Evolutionary conservation across 106 monocot genomes (phyloP).

Genomic region (Allium fistulosum): DNA sequence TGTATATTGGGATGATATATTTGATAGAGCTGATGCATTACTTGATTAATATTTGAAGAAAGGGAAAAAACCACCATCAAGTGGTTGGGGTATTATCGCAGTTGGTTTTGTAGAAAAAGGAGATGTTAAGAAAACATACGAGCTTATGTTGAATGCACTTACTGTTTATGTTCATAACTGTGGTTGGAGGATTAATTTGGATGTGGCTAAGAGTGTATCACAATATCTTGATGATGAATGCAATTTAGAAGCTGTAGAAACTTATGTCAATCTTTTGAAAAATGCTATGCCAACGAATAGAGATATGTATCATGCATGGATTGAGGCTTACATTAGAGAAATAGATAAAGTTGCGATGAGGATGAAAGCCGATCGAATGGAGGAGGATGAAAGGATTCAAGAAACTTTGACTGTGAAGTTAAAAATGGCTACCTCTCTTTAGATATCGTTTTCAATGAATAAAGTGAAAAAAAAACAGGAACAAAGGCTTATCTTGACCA

Average conservation of each 20-base stretch:
- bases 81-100: constrained; percentile 63
- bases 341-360: constrained; percentile 29
- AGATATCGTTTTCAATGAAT: too few species aligned
- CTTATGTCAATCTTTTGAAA: constrained; percentile 48
- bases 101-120: constrained; percentile 43
- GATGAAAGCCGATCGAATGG: constrained; percentile 42
- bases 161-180: constrained; percentile 24
- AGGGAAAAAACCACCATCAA: constrained; percentile 42
- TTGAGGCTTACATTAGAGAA: constrained; percentile 32
- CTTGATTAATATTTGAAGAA: constrained; percentile 41
- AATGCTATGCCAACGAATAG: constrained; percentile 27
- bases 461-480: too few species aligned
- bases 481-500: too few species aligned
- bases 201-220: constrained; percentile 27
- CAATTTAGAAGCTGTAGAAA: constrained; percentile 23
- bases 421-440: not conserved
- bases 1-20: too few species aligned
- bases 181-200: constrained; percentile 46
- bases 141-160: constrained; percentile 61
- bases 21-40: constrained; percentile 71
- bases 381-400: constrained; percentile 20
- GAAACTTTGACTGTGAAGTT: constrained; percentile 3
- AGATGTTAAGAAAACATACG: constrained; percentile 40
- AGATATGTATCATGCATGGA: constrained; percentile 53
- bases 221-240: constrained; percentile 44